Base-by-base conservation (phyloP, 352 stramenopile species). In the Phytophthora ramorum region DNA sequence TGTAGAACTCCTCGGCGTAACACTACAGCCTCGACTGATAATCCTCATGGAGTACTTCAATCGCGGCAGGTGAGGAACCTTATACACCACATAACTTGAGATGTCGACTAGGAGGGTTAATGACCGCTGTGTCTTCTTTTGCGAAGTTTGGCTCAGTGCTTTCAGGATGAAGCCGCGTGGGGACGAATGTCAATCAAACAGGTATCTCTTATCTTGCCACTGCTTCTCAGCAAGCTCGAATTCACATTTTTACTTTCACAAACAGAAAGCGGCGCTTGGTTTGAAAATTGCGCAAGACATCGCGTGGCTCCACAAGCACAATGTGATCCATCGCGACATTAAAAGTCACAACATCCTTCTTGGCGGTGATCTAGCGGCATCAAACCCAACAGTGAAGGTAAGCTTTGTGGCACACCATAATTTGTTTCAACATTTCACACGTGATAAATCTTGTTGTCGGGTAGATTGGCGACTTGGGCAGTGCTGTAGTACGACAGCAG, bases 311-410 rank as follows among this genome's bases (percentile, higher is more conserved):
- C 76, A 85, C 50, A 37, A 46, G 2, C 63, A 75, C 41, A 40
- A 71, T 48, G 60, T 85, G 24, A 65, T 82, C 12, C 76, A 85
- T 56, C 76, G 76, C 5, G 74, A 85, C 46, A 65, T 85, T 43
- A 85, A 85, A 59, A 64, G 56, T 9, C 67, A 81, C 48, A 85
- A 85, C 47, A 76, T 85, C 41, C 59, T 85, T 20, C 28, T 82
- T 13, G 34, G 55, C 38, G 48, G 46, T 22, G 30, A 50, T 55
- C 9, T 63, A 24, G 20, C n/a, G 48, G 49, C 48, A 41, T 7
- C 46, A 64, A 65, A 37, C 24, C 45, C 45, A 61, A 56, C 38
- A 37, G 54, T 66, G 37, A 83, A 80, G 62, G 75, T 83, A 61
- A 45, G n/a, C 12, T 59, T 28, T 37, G 17, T 13, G 37, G n/a